These are phyloP conservation scores for Chalaropsis thielavioides DNA, from an alignment of 2,329 filamentous ascomycete genomes.

Conservation along the genomic window DNA sequence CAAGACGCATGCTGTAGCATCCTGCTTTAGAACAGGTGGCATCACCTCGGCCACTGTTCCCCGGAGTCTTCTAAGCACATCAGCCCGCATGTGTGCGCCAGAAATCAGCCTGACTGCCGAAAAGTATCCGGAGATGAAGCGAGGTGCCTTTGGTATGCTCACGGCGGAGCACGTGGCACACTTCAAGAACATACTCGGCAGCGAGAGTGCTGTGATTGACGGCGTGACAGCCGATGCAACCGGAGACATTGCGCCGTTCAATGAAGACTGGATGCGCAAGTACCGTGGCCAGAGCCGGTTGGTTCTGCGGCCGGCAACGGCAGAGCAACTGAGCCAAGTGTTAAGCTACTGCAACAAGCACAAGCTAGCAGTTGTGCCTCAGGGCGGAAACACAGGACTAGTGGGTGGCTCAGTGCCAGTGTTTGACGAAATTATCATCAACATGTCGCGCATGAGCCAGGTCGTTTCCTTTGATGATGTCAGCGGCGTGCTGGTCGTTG, in stretches of 20 bases:
- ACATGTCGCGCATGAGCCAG: slow-evolving; percentile 75
- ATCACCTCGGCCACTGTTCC: not conserved
- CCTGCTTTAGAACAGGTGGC: not conserved
- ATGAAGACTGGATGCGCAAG: slow-evolving; percentile 98
- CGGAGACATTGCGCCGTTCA: slow-evolving; percentile 81
- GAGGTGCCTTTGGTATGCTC: slow-evolving; percentile 64
- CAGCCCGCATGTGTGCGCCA: slow-evolving; percentile 12
- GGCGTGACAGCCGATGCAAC: slow-evolving; percentile 50
- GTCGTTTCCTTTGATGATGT: slow-evolving; percentile 88
- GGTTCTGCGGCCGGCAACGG: slow-evolving; percentile 71
- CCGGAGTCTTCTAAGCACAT: not conserved
- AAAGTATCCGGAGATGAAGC: slow-evolving; percentile 68
- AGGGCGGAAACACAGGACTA: slow-evolving; percentile 91
- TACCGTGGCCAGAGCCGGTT: slow-evolving; percentile 82
- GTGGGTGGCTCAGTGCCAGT: slow-evolving; percentile 93
- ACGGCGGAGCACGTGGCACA: slow-evolving; percentile 64
- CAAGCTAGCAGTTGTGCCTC: slow-evolving; percentile 82
- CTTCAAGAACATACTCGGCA: slow-evolving; percentile 70
- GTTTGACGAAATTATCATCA: slow-evolving; percentile 96
- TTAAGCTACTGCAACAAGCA: slow-evolving; percentile 92
- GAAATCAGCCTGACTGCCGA: slow-evolving; percentile 62
- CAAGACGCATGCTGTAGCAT: not conserved
- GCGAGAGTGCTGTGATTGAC: slow-evolving; percentile 68
- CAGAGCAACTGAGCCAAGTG: slow-evolving; percentile 79
- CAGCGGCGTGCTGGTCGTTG: slow-evolving; percentile 76